A percentile compares a stretch with the other conserved stretches of the same genome.
phyloP scores from a whole-genome alignment of 208 protist species.

The Acanthamoeba comandoni region DNA sequence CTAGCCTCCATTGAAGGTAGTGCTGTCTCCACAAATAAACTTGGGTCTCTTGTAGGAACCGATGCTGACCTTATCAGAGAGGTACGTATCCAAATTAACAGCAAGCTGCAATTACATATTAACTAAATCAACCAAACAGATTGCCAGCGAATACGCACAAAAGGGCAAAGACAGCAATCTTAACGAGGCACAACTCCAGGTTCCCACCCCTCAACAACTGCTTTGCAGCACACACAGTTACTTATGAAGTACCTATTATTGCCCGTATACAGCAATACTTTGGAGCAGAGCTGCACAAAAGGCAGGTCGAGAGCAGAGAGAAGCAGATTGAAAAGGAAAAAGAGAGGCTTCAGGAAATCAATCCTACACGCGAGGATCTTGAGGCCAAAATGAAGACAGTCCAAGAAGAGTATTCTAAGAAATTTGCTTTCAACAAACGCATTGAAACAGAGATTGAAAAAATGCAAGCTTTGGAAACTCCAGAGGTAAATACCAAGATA shows the following conservation, averaged over 20 bases:
- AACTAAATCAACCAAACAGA: too few species aligned
- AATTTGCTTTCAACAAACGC: slow-evolving; percentile 77
- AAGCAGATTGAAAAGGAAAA: slow-evolving; percentile 49
- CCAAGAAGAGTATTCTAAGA: slow-evolving; percentile 64
- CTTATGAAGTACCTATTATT: not conserved
- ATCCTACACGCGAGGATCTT: slow-evolving; percentile 37
- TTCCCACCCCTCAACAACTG: too few species aligned
- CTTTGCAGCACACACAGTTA: too few species aligned
- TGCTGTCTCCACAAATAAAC: slow-evolving; percentile 51
- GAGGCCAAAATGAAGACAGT: slow-evolving; percentile 51
- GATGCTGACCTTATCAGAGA: slow-evolving; percentile 65
- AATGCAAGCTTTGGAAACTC: slow-evolving; percentile 83
- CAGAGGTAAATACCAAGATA: too few species aligned
- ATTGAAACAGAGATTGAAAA: slow-evolving; percentile 84
- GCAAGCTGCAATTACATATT: too few species aligned
- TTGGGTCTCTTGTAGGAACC: slow-evolving; percentile 69
- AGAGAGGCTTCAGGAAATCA: slow-evolving; percentile 10
- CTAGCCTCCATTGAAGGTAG: slow-evolving; percentile 53
- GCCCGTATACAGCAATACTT: slow-evolving; percentile 63
- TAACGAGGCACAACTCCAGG: slow-evolving; percentile 49
- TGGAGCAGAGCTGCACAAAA: slow-evolving; percentile 68
- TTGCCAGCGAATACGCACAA: slow-evolving; percentile 41
- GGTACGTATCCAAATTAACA: not conserved
- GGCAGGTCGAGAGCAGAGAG: slow-evolving; percentile 65
- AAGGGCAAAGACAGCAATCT: slow-evolving; percentile 56